phyloP scores from a whole-genome alignment of 1,284 basidiomycete species.

The Lignosus rhinocerotis region DNA sequence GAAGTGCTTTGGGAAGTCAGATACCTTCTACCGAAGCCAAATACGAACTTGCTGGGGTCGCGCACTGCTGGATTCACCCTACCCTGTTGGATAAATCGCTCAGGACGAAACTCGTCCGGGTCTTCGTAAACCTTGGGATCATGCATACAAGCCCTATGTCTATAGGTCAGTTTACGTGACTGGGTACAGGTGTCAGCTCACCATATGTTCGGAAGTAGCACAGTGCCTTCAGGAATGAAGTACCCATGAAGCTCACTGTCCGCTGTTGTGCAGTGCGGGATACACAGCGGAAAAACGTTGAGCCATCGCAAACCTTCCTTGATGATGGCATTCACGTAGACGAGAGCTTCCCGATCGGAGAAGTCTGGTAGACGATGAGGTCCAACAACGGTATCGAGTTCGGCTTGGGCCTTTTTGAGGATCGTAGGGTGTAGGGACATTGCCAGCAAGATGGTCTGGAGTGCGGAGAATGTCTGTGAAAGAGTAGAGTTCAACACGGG shows the following conservation, averaged over 20 bases:
- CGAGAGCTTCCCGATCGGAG: constrained; percentile 9
- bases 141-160: constrained; percentile 2
- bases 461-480: constrained; percentile 24
- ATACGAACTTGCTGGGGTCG: constrained; percentile 2
- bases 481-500: neutral
- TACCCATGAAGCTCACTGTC: constrained; percentile 15
- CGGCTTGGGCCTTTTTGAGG: constrained; percentile 27
- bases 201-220: constrained; percentile 23
- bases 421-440: constrained; percentile 25
- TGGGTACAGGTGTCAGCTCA: constrained; percentile 3
- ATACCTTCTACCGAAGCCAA: constrained; percentile 7
- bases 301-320: constrained; percentile 14
- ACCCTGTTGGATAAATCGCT: constrained; percentile 6
- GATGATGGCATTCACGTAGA: constrained; percentile 23
- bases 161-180: no score
- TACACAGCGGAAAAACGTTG: neutral
- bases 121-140: neutral
- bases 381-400: constrained; percentile 29
- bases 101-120: constrained; percentile 2
- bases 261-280: neutral
- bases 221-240: constrained; percentile 23
- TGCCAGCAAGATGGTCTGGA: constrained; percentile 22
- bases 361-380: constrained; percentile 22
- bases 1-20: neutral
- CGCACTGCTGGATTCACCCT: neutral